Conservation (phyloP, 2,329 filamentous ascomycete species). For the Xylaria polymorpha region DNA sequence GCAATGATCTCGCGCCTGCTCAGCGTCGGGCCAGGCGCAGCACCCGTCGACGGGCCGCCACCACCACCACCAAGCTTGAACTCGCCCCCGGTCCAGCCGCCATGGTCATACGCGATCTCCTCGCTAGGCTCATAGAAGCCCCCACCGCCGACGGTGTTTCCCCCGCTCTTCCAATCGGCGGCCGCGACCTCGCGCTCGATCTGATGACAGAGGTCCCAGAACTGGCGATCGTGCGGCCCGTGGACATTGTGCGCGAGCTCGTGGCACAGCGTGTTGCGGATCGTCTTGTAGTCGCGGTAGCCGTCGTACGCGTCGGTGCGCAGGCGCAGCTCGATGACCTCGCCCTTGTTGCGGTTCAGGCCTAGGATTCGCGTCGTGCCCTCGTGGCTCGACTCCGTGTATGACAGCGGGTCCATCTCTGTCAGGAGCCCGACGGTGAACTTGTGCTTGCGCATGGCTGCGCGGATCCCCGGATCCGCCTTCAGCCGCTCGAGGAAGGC, state of each 20-base stretch:
- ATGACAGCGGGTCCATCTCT: slow-evolving; percentile 90
- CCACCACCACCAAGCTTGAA: slow-evolving; percentile 75
- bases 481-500: slow-evolving; percentile 80
- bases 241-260: slow-evolving; percentile 94
- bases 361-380: slow-evolving; percentile 81
- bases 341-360: slow-evolving; percentile 85
- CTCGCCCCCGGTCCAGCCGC: slow-evolving; percentile 82
- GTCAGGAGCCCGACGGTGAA: slow-evolving; percentile 89
- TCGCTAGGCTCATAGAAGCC: slow-evolving; percentile 67
- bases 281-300: slow-evolving; percentile 91
- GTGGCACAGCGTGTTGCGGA: slow-evolving; percentile 92
- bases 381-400: slow-evolving; percentile 79
- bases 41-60: slow-evolving; percentile 36
- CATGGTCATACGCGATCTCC: slow-evolving; percentile 72
- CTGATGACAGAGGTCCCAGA: slow-evolving; percentile 88
- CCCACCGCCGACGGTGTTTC: slow-evolving; percentile 73
- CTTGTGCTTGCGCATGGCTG: slow-evolving; percentile 83
- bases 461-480: slow-evolving; percentile 85
- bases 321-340: slow-evolving; percentile 89
- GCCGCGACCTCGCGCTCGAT: slow-evolving; percentile 88
- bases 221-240: slow-evolving; percentile 83
- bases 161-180: slow-evolving; percentile 81
- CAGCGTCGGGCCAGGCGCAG: slow-evolving; percentile 53
- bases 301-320: slow-evolving; percentile 96
- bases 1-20: slow-evolving; percentile 80